These are phyloP conservation scores for Thelonectria rubi DNA, from an alignment of 2,329 filamentous ascomycete species.

Conservation along the genomic window DNA sequence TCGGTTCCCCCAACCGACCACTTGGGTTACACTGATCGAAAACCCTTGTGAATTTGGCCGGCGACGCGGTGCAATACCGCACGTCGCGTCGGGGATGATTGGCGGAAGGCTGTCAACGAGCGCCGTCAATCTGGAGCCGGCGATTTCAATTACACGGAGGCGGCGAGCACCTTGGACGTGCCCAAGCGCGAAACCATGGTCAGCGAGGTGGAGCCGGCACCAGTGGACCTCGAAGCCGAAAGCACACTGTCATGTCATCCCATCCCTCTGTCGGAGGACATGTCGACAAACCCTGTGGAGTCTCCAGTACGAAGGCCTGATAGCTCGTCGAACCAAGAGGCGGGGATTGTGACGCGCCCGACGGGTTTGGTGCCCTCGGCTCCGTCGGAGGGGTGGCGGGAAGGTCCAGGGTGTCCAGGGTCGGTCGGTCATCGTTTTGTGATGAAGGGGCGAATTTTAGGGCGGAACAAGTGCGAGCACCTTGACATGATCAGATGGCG, in stretches of 20 bases:
- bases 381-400: slow-evolving; percentile 43
- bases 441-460: slow-evolving; percentile 40
- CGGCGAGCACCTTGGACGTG: slow-evolving; percentile 26
- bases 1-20: slow-evolving; percentile 38
- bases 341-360: slow-evolving; percentile 34
- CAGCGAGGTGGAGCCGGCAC: slow-evolving; percentile 30
- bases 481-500: slow-evolving; percentile 39
- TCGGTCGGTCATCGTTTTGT: slow-evolving; percentile 36
- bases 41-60: slow-evolving; percentile 28
- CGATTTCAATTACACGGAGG: slow-evolving; percentile 33
- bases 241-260: slow-evolving; percentile 33
- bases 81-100: slow-evolving; percentile 33
- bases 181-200: slow-evolving; percentile 37
- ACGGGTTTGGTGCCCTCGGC: slow-evolving; percentile 41
- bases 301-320: slow-evolving; percentile 27
- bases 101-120: slow-evolving; percentile 30
- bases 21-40: slow-evolving; percentile 38
- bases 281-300: slow-evolving; percentile 33
- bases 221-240: slow-evolving; percentile 26
- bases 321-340: slow-evolving; percentile 34
- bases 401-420: slow-evolving; percentile 42
- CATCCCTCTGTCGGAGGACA: slow-evolving; percentile 26
- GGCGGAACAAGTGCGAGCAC: slow-evolving; percentile 35
- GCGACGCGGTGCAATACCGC: slow-evolving; percentile 36
- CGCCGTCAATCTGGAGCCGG: slow-evolving; percentile 29